These are phyloP conservation scores for Tricladium varicosporioides DNA, from an alignment of 2,329 filamentous ascomycete genomes.

Conservation along the genomic window DNA sequence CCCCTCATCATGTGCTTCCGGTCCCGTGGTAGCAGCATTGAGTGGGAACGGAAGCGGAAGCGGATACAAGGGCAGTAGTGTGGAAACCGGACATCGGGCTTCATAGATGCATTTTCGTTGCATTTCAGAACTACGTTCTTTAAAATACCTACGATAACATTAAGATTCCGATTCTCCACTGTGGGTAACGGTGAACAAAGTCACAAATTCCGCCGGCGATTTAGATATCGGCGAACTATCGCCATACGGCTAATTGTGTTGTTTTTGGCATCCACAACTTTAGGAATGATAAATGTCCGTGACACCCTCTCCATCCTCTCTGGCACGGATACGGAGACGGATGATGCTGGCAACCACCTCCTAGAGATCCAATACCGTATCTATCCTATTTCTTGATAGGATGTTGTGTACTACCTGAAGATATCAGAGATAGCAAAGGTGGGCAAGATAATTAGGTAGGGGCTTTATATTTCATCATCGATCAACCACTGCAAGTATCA, in stretches of 20 bases:
- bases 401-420: neutral
- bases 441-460: neutral
- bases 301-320: constrained; percentile 50
- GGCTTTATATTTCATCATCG: constrained; percentile 1
- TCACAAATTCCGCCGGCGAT: too few relatives aligned
- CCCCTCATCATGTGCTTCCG: too few relatives aligned
- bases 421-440: neutral
- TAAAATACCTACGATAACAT: too few relatives aligned
- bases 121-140: too few relatives aligned
- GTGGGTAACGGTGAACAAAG: too few relatives aligned
- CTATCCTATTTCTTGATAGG: constrained; percentile 7
- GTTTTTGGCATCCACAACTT: neutral
- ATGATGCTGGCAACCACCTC: neutral
- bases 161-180: too few relatives aligned
- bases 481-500: neutral
- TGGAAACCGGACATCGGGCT: neutral
- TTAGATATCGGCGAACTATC: too few relatives aligned
- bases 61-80: constrained; percentile 29
- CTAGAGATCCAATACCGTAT: neutral
- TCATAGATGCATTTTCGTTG: neutral
- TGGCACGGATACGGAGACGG: constrained; percentile 4
- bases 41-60: neutral
- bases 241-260: too few relatives aligned
- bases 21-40: too few relatives aligned
- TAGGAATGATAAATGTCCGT: constrained; percentile 34